phyloP scores from a whole-genome alignment of 1,284 basidiomycete species.

The Ustilago loliicola region DNA sequence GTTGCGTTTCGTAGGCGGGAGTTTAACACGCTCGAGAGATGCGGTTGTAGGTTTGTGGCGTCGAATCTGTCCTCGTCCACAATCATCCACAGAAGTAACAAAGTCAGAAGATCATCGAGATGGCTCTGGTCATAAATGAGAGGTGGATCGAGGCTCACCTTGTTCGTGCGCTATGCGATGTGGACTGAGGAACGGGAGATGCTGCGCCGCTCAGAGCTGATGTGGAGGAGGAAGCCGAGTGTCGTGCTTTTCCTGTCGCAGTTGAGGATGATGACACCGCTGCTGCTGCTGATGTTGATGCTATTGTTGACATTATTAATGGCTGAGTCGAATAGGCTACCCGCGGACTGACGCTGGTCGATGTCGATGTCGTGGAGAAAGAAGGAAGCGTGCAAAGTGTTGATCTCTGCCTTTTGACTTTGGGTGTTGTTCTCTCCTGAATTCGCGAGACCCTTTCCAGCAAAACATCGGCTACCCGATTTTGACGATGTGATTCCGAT shows the following conservation, averaged over 20 bases:
- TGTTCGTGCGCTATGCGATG: slow-evolving; percentile 22
- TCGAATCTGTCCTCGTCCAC: slow-evolving; percentile 54
- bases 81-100: background rate
- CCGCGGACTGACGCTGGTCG: too few relatives aligned
- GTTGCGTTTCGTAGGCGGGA: slow-evolving; percentile 27
- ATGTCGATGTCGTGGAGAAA: background rate
- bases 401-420: background rate
- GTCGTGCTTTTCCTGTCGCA: slow-evolving; percentile 2
- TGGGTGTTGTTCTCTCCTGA: background rate
- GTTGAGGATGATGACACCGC: background rate
- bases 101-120: background rate
- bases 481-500: background rate
- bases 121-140: background rate
- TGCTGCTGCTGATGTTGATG: slow-evolving; percentile 14
- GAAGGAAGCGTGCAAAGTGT: slow-evolving; percentile 11
- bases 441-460: background rate
- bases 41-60: slow-evolving; percentile 30
- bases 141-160: slow-evolving; percentile 9
- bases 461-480: background rate
- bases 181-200: slow-evolving; percentile 15
- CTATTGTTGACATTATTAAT: slow-evolving; percentile 12
- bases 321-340: too few relatives aligned
- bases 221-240: slow-evolving; percentile 14
- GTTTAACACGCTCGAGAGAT: slow-evolving; percentile 29
- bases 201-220: slow-evolving; percentile 19